These are phyloP conservation scores for Ambrosia hybrid DNA, from an alignment of 140 eudicot species.

Conservation along the genomic window DNA sequence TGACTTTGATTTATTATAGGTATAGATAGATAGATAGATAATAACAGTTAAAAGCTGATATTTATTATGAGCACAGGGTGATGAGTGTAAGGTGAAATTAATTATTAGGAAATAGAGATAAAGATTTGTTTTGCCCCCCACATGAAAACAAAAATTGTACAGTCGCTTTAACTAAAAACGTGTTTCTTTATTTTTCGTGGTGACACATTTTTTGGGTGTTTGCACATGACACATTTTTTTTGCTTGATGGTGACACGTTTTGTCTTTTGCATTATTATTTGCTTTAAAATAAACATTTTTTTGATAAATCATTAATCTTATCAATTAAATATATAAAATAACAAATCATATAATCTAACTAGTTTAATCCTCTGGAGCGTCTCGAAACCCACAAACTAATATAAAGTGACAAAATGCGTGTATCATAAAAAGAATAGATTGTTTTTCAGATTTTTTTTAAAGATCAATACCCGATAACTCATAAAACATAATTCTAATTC, in stretches of 20 bases:
- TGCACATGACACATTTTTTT: constrained; percentile 32
- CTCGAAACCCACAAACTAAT: too few relatives aligned
- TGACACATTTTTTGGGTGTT: constrained; percentile 21
- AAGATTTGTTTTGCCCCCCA: constrained; percentile 23
- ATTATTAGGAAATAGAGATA: constrained; percentile 19
- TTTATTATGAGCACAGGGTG: background rate
- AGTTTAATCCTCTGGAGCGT: too few relatives aligned
- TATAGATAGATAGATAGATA: too few relatives aligned
- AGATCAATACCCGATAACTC: too few relatives aligned
- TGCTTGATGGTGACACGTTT: constrained; percentile 30
- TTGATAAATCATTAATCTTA: background rate
- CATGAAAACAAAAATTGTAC: constrained; percentile 21
- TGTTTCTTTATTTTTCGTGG: constrained; percentile 31
- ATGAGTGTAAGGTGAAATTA: constrained; percentile 13
- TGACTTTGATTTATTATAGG: too few relatives aligned
- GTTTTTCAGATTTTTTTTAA: too few relatives aligned
- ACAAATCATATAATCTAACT: background rate
- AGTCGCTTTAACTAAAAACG: constrained; percentile 36
- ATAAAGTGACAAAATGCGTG: too few relatives aligned
- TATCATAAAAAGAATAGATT: too few relatives aligned
- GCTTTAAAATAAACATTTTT: background rate
- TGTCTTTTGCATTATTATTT: constrained; percentile 6
- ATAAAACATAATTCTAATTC: too few relatives aligned
- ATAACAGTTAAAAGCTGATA: background rate
- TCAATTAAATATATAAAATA: background rate